These are phyloP conservation scores for Phalaenopsis aphrodite DNA, from an alignment of 106 monocot species.

Conservation along the genomic window DNA sequence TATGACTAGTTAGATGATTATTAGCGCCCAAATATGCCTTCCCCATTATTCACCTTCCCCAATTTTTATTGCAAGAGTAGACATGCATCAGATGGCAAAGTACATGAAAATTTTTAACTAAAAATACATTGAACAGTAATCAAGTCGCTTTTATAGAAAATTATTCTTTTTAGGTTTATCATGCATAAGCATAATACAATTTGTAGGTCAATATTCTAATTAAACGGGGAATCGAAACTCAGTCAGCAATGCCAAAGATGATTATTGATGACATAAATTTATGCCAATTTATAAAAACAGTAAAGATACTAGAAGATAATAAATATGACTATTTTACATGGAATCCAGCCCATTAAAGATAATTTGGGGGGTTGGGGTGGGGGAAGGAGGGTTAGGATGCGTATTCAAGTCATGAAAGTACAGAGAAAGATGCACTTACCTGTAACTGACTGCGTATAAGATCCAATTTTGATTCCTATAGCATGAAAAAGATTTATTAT, in stretches of 20 bases:
- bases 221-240: neutral
- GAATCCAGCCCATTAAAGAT: too few species aligned
- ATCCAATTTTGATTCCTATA: constrained; percentile 78
- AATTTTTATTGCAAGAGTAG: neutral
- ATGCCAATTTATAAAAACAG: neutral
- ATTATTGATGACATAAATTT: neutral
- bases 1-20: neutral
- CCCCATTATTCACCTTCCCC: neutral
- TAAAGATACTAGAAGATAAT: neutral
- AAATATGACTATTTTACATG: too few species aligned
- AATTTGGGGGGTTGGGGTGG: too few species aligned
- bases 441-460: constrained; percentile 55
- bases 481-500: constrained; percentile 2
- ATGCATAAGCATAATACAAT: too few species aligned
- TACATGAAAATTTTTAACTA: neutral
- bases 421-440: constrained; percentile 34
- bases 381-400: neutral
- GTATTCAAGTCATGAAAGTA: neutral
- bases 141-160: neutral
- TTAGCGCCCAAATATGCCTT: neutral
- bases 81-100: neutral
- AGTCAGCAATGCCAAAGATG: neutral
- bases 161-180: too few species aligned
- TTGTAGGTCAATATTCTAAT: neutral
- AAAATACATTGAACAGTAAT: neutral